Evolutionary conservation across 2,329 filamentous ascomycete genomes (phyloP).

Genomic region (Sporothrix globosa): DNA sequence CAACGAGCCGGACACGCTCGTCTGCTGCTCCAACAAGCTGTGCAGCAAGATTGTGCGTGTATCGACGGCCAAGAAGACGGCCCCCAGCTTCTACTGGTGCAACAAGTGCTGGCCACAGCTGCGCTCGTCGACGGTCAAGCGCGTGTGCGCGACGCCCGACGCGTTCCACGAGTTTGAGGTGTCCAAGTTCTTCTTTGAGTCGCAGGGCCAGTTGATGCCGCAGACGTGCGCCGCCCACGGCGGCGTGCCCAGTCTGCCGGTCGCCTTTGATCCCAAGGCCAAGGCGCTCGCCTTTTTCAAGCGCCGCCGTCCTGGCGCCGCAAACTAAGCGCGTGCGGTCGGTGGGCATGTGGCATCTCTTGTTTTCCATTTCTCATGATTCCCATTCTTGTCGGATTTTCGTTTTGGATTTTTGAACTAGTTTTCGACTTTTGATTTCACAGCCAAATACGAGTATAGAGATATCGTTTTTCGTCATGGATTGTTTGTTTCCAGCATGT

Average conservation of each 20-base stretch:
- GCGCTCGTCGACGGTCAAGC: constrained; percentile 35
- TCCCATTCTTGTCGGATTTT: too few species aligned
- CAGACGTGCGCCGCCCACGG: constrained; percentile 37
- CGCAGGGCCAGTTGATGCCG: constrained; percentile 41
- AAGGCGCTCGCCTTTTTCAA: constrained; percentile 15
- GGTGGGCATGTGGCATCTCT: too few species aligned
- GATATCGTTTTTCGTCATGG: neutral
- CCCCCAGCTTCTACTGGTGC: constrained; percentile 42
- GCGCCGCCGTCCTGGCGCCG: constrained; percentile 2
- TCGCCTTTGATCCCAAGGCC: neutral
- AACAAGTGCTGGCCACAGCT: constrained; percentile 44
- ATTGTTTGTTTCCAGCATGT: neutral
- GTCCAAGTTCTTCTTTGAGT: constrained; percentile 45
- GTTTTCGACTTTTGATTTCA: neutral
- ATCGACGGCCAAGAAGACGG: constrained; percentile 37
- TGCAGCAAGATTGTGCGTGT: constrained; percentile 44
- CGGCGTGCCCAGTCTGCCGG: constrained; percentile 22
- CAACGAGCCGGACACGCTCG: constrained; percentile 19
- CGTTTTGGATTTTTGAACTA: neutral
- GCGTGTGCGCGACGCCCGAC: constrained; percentile 38
- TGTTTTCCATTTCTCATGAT: neutral
- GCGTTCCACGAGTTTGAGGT: constrained; percentile 42
- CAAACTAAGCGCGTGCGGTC: neutral
- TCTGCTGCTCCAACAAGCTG: constrained; percentile 49
- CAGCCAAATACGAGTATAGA: neutral